Evolutionary conservation across 2,329 filamentous ascomycete species (phyloP).

Genomic region (Colletotrichum phormii): DNA sequence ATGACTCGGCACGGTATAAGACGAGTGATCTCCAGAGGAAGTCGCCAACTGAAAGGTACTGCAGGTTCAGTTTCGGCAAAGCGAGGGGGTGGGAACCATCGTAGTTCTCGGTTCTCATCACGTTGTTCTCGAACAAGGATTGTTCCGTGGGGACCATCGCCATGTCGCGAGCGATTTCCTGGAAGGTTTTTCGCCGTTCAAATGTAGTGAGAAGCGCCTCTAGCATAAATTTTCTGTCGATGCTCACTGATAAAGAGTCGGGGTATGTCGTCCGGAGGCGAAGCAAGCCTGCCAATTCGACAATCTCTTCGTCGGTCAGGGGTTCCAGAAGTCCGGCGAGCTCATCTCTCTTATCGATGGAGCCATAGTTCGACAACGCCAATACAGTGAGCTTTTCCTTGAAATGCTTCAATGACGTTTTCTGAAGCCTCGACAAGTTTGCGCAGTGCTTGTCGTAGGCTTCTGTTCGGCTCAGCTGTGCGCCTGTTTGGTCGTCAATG

Average conservation of each 20-base stretch:
- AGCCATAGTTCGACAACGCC: slow-evolving; percentile 90
- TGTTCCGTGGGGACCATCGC: slow-evolving; percentile 86
- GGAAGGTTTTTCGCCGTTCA: slow-evolving; percentile 84
- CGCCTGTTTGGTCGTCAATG: slow-evolving; percentile 90
- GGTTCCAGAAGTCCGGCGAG: slow-evolving; percentile 79
- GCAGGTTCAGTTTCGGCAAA: slow-evolving; percentile 93
- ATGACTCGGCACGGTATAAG: slow-evolving; percentile 89
- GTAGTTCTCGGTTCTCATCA: slow-evolving; percentile 86
- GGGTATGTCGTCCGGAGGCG: slow-evolving; percentile 89
- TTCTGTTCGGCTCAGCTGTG: slow-evolving; percentile 77
- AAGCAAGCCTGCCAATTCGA: slow-evolving; percentile 75
- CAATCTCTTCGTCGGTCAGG: slow-evolving; percentile 80
- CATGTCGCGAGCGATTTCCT: slow-evolving; percentile 79
- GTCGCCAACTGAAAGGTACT: slow-evolving; percentile 94
- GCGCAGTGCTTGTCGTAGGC: slow-evolving; percentile 85
- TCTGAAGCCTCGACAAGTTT: slow-evolving; percentile 81
- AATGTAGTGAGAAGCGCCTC: slow-evolving; percentile 82
- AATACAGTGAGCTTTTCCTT: slow-evolving; percentile 92
- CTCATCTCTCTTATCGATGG: slow-evolving; percentile 84
- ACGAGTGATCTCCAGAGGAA: slow-evolving; percentile 97
- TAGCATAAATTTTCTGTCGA: slow-evolving; percentile 73
- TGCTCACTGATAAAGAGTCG: slow-evolving; percentile 70
- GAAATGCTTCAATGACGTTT: slow-evolving; percentile 82
- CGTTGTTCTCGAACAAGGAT: slow-evolving; percentile 80
- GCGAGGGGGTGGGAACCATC: slow-evolving; percentile 89